Evolutionary conservation across 805 yeast species (phyloP).

Genomic region (Kodamaea neixiangensis): DNA sequence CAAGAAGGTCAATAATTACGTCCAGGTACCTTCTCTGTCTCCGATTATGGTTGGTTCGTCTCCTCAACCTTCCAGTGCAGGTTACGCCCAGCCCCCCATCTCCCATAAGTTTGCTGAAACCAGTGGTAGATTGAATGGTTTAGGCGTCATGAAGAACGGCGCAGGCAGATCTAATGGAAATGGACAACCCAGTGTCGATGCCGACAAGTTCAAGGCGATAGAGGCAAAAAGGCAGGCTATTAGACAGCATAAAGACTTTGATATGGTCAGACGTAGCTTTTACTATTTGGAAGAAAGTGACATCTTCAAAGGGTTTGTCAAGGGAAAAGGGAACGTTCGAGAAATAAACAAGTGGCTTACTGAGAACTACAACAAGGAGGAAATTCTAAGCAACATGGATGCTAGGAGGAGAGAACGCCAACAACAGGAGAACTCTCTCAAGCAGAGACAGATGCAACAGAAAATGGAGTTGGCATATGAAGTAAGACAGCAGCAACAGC

Average conservation of each 20-base stretch:
- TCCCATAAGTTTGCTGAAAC: slow-evolving; percentile 2
- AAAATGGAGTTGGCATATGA: slow-evolving; percentile 20
- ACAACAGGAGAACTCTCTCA: slow-evolving; percentile 15
- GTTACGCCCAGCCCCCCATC: slow-evolving; percentile 7
- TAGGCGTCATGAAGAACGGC: not conserved
- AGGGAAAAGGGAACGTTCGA: slow-evolving; percentile 44
- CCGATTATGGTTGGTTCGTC: slow-evolving; percentile 36
- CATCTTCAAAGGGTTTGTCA: slow-evolving; percentile 43
- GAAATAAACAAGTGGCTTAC: slow-evolving; percentile 41
- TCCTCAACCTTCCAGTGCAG: slow-evolving; percentile 18
- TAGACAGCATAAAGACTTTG: slow-evolving; percentile 41
- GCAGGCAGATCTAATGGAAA: not conserved
- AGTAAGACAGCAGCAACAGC: slow-evolving; percentile 9
- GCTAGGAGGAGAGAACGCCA: slow-evolving; percentile 17
- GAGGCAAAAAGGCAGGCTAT: slow-evolving; percentile 39
- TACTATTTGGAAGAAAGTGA: slow-evolving; percentile 43
- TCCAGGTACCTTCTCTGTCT: slow-evolving; percentile 46
- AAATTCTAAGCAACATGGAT: slow-evolving; percentile 22
- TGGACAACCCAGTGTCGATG: slow-evolving; percentile 4
- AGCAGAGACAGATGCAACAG: slow-evolving; percentile 15
- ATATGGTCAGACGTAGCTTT: slow-evolving; percentile 36
- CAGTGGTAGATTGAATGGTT: not conserved
- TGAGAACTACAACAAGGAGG: slow-evolving; percentile 33
- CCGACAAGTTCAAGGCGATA: slow-evolving; percentile 21
- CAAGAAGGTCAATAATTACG: slow-evolving; percentile 17